Percentiles rank a stretch among this genome's conserved stretches.
These are phyloP conservation scores for Paspalum vaginatum DNA, from an alignment of 176 grass and related monocot genomes.

Conservation along the genomic window DNA sequence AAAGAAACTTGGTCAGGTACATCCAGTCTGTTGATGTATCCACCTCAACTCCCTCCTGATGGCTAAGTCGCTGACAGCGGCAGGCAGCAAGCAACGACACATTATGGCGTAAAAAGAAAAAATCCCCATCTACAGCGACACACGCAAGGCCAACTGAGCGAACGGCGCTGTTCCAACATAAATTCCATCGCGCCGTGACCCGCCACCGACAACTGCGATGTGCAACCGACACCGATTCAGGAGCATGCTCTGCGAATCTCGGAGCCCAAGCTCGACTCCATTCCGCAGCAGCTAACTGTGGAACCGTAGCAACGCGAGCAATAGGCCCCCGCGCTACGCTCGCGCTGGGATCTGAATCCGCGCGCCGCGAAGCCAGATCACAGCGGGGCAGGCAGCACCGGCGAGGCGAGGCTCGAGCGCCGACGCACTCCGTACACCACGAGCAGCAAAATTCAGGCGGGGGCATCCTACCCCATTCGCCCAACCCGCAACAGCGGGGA, in stretches of 20 bases:
- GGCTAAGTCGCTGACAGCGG: neutral
- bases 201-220: neutral
- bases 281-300: neutral
- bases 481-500: neutral
- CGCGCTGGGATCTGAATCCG: neutral
- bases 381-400: neutral
- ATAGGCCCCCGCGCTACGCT: neutral
- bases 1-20: slow-evolving; percentile 18
- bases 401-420: neutral
- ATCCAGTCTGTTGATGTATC: slow-evolving; percentile 19
- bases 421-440: neutral
- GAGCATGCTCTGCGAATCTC: neutral
- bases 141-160: neutral
- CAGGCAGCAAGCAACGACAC: slow-evolving; percentile 3
- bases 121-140: neutral
- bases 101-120: neutral
- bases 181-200: neutral
- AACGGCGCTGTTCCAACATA: neutral
- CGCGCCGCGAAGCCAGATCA: neutral
- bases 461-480: neutral
- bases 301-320: neutral
- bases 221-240: neutral
- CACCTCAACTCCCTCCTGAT: slow-evolving; percentile 23
- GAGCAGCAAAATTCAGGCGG: neutral
- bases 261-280: neutral